These are phyloP conservation scores for Lentinula sp. DNA, from an alignment of 768 basidiomycete species.

Conservation along the genomic window DNA sequence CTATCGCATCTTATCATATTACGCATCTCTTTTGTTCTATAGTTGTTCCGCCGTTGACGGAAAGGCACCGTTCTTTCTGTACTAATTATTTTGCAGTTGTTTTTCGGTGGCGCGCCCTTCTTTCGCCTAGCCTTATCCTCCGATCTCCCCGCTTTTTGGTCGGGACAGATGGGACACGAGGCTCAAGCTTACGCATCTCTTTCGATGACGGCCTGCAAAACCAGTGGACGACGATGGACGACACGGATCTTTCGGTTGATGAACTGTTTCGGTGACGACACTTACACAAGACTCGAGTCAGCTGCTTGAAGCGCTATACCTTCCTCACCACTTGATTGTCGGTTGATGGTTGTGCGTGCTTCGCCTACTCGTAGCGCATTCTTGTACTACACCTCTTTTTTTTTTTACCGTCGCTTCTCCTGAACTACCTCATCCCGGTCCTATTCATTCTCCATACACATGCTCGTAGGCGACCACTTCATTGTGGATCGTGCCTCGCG, in stretches of 20 bases:
- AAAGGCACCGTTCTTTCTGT: not conserved
- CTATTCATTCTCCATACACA: constrained; percentile 42
- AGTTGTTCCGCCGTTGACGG: constrained; percentile 27
- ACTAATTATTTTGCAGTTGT: not conserved
- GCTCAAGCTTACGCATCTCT: not conserved
- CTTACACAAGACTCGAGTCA: constrained; percentile 62
- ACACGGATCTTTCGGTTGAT: constrained; percentile 43
- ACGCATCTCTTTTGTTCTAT: constrained; percentile 28
- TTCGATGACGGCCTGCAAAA: not conserved
- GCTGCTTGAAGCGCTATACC: constrained; percentile 50
- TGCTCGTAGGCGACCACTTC: constrained; percentile 74
- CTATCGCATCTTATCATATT: constrained; percentile 40
- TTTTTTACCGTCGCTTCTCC: constrained; percentile 28
- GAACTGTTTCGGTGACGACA: constrained; percentile 44
- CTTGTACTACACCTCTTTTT: constrained; percentile 45
- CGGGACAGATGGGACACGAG: constrained; percentile 2
- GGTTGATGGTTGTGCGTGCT: constrained; percentile 43
- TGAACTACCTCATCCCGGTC: constrained; percentile 39
- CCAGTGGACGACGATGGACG: constrained; percentile 43
- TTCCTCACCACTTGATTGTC: constrained; percentile 28
- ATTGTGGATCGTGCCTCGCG: constrained; percentile 77
- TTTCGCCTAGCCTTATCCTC: not conserved
- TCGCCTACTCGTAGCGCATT: constrained; percentile 44
- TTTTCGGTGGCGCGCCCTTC: not conserved
- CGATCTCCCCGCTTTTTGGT: constrained; percentile 2